Evolutionary conservation across 2,329 filamentous ascomycete genomes (phyloP), one percentile per base, ranked within the genome.

Genomic region (Verticillium nonalfalfae): DNA sequence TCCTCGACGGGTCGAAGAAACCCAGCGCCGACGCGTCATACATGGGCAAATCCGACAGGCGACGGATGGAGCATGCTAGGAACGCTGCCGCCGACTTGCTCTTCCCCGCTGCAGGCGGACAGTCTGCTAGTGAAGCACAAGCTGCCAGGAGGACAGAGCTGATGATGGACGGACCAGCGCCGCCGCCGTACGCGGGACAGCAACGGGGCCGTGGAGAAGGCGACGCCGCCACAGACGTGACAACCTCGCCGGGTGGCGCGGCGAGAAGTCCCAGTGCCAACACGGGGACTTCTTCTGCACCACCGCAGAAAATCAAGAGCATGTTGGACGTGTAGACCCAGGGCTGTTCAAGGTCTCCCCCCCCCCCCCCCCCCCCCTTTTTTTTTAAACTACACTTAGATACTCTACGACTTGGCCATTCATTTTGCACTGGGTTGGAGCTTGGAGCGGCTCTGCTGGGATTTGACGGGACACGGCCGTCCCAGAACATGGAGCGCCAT

Each of bases 221-320:
- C 55, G 62, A 36, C 39, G 34, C 21, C 13, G 56, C n/a, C 14
- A 50, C 34, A n/a, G n/a, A 59, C 31, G 67, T 72, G 34, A 69
- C 18, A 10, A 26, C 45, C 1, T 26, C 45, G 7, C 45, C 73
- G 15, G 68, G 66, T 4, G 72, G 71, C 3, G 73, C 70, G 11
- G 74, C 73, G 35, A 75, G 81, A 56, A 80, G 78, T 59, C 71
- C 75, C n/a, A 33, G 26, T 34, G 54, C 6, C 31, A 56, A 56
- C 14, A 82, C 82, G 39, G 73, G 72, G n/a, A 71, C 76, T 56
- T 84, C 81, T 5, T 72, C 70, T 7, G 75, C 70, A n/a, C 78
- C 77, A 60, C 81, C 82, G n/a, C 81, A 84, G 68, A 78, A 83
- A 67, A 72, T 85, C 6, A 76, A 74, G 67, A 86, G 84, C 68